A percentile compares a stretch with the other conserved stretches of the same genome.
These are phyloP conservation scores for Kodamaea lidongshanica DNA, from an alignment of 805 yeast genomes.

Conservation along the genomic window DNA sequence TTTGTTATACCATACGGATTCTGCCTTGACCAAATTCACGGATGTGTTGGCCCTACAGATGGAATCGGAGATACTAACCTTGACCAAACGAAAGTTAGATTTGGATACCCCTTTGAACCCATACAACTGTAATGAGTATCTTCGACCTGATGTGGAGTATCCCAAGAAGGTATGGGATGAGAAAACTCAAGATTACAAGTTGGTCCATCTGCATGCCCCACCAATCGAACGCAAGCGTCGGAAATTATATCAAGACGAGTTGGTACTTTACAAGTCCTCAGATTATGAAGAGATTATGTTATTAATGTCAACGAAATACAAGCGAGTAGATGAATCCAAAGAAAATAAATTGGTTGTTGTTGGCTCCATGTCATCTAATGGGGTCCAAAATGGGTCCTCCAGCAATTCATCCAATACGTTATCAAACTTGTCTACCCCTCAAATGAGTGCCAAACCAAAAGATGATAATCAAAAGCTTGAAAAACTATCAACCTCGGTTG, in stretches of 20 bases:
- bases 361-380: slow-evolving; percentile 26
- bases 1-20: slow-evolving; percentile 75
- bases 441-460: slow-evolving; percentile 14
- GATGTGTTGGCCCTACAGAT: slow-evolving; percentile 73
- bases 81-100: slow-evolving; percentile 73
- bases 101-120: slow-evolving; percentile 71
- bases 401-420: slow-evolving; percentile 4
- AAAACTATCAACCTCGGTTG: slow-evolving; percentile 10
- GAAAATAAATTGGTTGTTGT: slow-evolving; percentile 35
- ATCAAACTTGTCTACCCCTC: slow-evolving; percentile 14
- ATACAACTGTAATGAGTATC: slow-evolving; percentile 41
- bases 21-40: slow-evolving; percentile 64
- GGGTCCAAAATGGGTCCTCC: slow-evolving; percentile 13
- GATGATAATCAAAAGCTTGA: slow-evolving; percentile 26
- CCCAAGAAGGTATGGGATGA: slow-evolving; percentile 43
- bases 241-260: slow-evolving; percentile 37
- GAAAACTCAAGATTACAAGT: slow-evolving; percentile 25
- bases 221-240: slow-evolving; percentile 26
- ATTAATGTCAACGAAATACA: slow-evolving; percentile 35
- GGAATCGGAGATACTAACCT: slow-evolving; percentile 80
- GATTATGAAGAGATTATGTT: slow-evolving; percentile 89
- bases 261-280: slow-evolving; percentile 55
- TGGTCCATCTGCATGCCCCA: slow-evolving; percentile 28
- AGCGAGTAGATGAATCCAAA: slow-evolving; percentile 29
- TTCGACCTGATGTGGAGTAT: slow-evolving; percentile 42